These are phyloP conservation scores for Trametes gibbosa DNA, from an alignment of 768 basidiomycete genomes.

Conservation along the genomic window DNA sequence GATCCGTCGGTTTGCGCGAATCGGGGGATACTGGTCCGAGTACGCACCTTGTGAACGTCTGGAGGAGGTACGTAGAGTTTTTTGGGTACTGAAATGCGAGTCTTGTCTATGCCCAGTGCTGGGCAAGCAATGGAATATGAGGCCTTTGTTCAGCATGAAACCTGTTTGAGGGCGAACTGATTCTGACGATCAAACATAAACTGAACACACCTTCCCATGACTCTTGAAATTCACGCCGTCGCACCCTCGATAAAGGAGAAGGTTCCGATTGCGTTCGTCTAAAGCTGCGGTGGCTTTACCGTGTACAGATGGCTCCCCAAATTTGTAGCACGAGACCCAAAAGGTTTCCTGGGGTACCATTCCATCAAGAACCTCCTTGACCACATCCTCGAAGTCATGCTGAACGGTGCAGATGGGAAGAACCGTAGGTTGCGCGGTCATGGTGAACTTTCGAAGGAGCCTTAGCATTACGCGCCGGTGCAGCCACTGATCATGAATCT, in stretches of 20 bases:
- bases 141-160: constrained; percentile 20
- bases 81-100: constrained; percentile 47
- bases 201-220: constrained; percentile 32
- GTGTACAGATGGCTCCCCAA: constrained; percentile 54
- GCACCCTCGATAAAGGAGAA: constrained; percentile 43
- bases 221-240: constrained; percentile 48
- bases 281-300: constrained; percentile 55
- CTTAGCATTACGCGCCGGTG: no score
- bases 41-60: constrained; percentile 33
- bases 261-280: constrained; percentile 51
- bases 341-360: constrained; percentile 56
- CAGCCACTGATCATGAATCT: background rate
- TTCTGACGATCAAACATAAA: background rate
- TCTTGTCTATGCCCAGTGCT: constrained; percentile 44
- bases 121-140: constrained; percentile 47
- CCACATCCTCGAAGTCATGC: constrained; percentile 55
- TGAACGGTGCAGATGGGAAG: constrained; percentile 59
- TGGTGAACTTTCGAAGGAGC: background rate
- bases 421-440: constrained; percentile 10
- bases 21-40: background rate
- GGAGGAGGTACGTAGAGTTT: constrained; percentile 50
- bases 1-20: background rate
- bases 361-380: constrained; percentile 62
- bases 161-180: background rate
- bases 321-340: constrained; percentile 74